Percentiles rank a stretch among this genome's conserved stretches.
Conservation (phyloP, 2,329 filamentous ascomycete genomes). For the Sporothrix luriei region DNA sequence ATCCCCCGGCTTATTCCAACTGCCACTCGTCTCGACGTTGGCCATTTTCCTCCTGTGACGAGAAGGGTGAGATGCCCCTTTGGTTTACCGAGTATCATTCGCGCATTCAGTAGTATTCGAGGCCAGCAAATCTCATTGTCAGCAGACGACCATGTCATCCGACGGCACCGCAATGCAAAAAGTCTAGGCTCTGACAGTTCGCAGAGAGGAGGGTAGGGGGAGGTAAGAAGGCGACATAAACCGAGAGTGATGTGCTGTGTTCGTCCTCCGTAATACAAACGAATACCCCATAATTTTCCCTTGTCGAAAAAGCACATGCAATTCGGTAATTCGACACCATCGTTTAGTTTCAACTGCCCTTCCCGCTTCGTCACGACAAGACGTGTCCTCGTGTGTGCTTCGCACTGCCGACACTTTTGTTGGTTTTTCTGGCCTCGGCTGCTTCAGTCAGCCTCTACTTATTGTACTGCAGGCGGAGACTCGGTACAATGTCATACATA, state of each 20-base stretch:
- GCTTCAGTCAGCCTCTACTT: too few species aligned
- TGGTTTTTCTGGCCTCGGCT: not conserved
- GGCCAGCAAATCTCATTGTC: not conserved
- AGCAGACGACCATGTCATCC: conserved; percentile 1
- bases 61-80: not conserved
- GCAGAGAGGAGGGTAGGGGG: conserved; percentile 1
- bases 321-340: conserved; percentile 4
- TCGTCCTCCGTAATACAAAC: conserved; percentile 8
- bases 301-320: conserved; percentile 10
- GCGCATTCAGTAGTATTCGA: not conserved
- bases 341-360: conserved; percentile 7
- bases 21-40: conserved; percentile 13
- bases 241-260: not conserved
- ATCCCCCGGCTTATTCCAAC: not conserved
- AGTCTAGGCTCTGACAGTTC: not conserved
- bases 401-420: not conserved
- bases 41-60: not conserved
- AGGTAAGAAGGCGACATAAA: conserved; percentile 3
- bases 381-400: not conserved
- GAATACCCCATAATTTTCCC: not conserved
- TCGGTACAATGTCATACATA: not conserved
- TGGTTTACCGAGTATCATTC: not conserved
- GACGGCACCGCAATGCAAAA: not conserved
- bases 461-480: not conserved
- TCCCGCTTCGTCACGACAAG: conserved; percentile 3